Evolutionary conservation across 2,329 filamentous ascomycete species (phyloP), one percentile per base, ranked within the genome.

Genomic region (Trichoderma sp.): DNA sequence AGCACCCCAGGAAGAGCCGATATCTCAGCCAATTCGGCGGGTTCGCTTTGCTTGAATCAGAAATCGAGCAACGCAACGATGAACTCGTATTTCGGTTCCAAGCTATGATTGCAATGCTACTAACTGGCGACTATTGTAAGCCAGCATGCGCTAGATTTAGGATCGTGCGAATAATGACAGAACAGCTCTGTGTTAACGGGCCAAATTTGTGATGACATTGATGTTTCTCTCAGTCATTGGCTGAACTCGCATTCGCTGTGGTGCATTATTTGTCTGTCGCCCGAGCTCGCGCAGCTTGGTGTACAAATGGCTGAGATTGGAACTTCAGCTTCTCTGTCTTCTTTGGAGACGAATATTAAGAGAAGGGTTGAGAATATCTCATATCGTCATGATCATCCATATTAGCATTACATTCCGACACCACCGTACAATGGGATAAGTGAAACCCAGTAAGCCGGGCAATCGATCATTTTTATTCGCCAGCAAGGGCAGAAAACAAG

Each of bases 1-100:
- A n/a, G n/a, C 21, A 46, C 13, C 43, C 16, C 46, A 39, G 43
- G 66, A 69, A 58, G 71, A 72, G 51, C 43, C 72, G 30, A 69
- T 69, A 54, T 69, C 74, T 64, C 77, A 73, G 68, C 75, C 77
- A 59, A 72, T 74, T 43, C 76, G 78, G 63, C 75, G 77, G 69
- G 76, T 80, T 43, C 77, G 78, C 30, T 79, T 80, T 68, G 70
- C 72, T 68, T 72, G 69, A 68, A 72, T 69, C 51, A 72, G 74
- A 49, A 28, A 37, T 10, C 8, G 56, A 26, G 61, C 37, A 28
- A 24, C 21, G 21, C 4, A 55, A 32, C 32, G 32, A 59, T 46
- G 5, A 59, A 71, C 46, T 73, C 30, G n/a, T 21, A n/a, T 21
- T n/a, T n/a, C 32, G 32, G 28, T 10, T 30, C 43, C n/a, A 10